phyloP scores from a whole-genome alignment of 2,329 filamentous ascomycete species.

The Fusarium euwallaceae region DNA sequence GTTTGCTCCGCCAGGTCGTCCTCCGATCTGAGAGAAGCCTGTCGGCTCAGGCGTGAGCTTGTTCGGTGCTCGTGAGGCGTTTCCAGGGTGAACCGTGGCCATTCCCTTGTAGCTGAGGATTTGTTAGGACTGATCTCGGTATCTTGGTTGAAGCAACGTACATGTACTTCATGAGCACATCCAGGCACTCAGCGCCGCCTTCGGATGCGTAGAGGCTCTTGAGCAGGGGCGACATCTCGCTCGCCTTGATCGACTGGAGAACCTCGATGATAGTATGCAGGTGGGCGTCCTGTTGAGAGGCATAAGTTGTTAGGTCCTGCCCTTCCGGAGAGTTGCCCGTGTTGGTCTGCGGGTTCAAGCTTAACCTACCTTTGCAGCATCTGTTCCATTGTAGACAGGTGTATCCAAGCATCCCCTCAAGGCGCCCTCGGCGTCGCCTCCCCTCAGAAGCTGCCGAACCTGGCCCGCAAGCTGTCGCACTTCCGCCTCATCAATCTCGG shows the following conservation, averaged over 20 bases:
- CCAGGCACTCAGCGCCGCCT: constrained; percentile 86
- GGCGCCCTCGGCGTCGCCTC: constrained; percentile 89
- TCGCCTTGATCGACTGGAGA: constrained; percentile 94
- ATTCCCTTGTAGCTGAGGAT: constrained; percentile 87
- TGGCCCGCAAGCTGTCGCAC: constrained; percentile 83
- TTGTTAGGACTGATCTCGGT: constrained; percentile 22
- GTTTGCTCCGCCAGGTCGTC: constrained; percentile 64
- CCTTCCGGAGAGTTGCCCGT: neutral
- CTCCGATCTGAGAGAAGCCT: constrained; percentile 85
- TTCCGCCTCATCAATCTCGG: constrained; percentile 81
- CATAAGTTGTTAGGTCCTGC: constrained; percentile 10
- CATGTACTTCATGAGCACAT: constrained; percentile 98
- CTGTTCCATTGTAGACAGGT: constrained; percentile 78
- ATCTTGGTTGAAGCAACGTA: constrained; percentile 61
- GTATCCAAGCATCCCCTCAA: constrained; percentile 86
- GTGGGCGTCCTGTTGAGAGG: constrained; percentile 77
- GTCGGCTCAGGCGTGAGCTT: constrained; percentile 80
- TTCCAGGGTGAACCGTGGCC: constrained; percentile 63
- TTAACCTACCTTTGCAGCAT: constrained; percentile 66
- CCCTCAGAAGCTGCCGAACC: constrained; percentile 87
- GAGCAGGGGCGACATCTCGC: constrained; percentile 92
- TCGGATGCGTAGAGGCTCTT: constrained; percentile 82
- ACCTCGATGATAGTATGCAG: constrained; percentile 92
- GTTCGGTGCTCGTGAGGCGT: constrained; percentile 58
- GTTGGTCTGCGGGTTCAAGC: neutral